Evolutionary conservation across 2,329 filamentous ascomycete species (phyloP).

Genomic region (Hymenoscyphus fructigenus): DNA sequence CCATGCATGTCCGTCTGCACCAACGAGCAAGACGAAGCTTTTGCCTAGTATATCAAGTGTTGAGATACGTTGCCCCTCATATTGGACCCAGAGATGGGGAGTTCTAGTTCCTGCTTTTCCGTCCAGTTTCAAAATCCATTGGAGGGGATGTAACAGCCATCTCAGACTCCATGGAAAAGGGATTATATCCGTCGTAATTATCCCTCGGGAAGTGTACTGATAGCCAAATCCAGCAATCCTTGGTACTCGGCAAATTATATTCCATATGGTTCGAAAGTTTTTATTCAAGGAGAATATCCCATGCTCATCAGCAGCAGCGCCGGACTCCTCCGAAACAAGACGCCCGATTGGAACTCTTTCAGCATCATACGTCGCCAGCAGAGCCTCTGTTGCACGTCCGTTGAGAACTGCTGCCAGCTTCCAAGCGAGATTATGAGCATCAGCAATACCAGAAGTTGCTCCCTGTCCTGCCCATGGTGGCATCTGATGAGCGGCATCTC

Average conservation of each 20-base stretch:
- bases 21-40: conserved; percentile 34
- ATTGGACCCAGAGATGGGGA: conserved; percentile 37
- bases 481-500: conserved; percentile 51
- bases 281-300: conserved; percentile 15
- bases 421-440: conserved; percentile 45
- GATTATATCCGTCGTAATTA: conserved; percentile 16
- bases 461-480: conserved; percentile 47
- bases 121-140: conserved; percentile 27
- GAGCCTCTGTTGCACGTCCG: conserved; percentile 19
- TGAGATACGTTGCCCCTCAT: conserved; percentile 31
- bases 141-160: too few species aligned
- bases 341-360: conserved; percentile 41
- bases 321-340: conserved; percentile 16
- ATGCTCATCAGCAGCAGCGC: conserved; percentile 15
- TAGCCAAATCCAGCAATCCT: conserved; percentile 21
- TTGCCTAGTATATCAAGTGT: conserved; percentile 36
- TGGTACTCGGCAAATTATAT: conserved; percentile 6
- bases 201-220: conserved; percentile 14
- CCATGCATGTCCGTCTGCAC: conserved; percentile 22
- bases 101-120: conserved; percentile 35
- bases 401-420: conserved; percentile 41
- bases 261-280: neutral
- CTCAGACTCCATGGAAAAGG: conserved; percentile 10
- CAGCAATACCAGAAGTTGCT: conserved; percentile 39
- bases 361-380: conserved; percentile 41